These are phyloP conservation scores for Aspergillus tamarii DNA, from an alignment of 2,329 filamentous ascomycete genomes.

Conservation along the genomic window DNA sequence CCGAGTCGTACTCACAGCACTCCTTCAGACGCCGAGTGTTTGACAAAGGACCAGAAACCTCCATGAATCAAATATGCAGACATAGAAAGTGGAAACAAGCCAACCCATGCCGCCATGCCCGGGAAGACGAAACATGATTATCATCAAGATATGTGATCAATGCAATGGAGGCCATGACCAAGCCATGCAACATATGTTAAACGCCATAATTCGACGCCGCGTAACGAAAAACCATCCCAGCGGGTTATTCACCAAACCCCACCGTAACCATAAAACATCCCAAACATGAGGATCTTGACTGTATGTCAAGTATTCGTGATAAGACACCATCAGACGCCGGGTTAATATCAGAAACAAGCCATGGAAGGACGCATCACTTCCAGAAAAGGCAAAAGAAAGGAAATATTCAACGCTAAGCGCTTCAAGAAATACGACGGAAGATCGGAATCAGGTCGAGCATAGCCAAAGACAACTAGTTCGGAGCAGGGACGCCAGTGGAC, in stretches of 20 bases:
- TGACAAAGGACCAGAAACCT: neutral
- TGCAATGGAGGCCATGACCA: conserved; percentile 18
- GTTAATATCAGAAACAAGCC: conserved; percentile 20
- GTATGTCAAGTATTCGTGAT: conserved; percentile 28
- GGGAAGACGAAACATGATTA: conserved; percentile 14
- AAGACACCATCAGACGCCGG: conserved; percentile 31
- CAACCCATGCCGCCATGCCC: neutral
- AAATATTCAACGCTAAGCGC: conserved; percentile 24
- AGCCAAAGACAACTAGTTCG: conserved; percentile 27
- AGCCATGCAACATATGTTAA: conserved; percentile 21
- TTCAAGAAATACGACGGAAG: conserved; percentile 10
- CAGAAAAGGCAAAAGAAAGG: conserved; percentile 22
- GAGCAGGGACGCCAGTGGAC: conserved; percentile 42
- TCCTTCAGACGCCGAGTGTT: neutral
- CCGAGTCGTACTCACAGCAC: neutral
- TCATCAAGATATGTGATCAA: conserved; percentile 21
- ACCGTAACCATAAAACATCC: conserved; percentile 22
- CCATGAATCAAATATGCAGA: conserved; percentile 2
- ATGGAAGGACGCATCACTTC: conserved; percentile 29
- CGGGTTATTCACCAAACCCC: conserved; percentile 19
- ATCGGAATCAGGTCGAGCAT: conserved; percentile 11
- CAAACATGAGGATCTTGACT: conserved; percentile 25
- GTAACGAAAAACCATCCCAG: conserved; percentile 17
- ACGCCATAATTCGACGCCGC: conserved; percentile 23
- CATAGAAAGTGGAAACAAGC: neutral